A percentile compares a stretch with the other conserved stretches of the same genome.
Evolutionary conservation across 176 grass and related monocot genomes (phyloP).

Genomic region (Cenchrus americanus): DNA sequence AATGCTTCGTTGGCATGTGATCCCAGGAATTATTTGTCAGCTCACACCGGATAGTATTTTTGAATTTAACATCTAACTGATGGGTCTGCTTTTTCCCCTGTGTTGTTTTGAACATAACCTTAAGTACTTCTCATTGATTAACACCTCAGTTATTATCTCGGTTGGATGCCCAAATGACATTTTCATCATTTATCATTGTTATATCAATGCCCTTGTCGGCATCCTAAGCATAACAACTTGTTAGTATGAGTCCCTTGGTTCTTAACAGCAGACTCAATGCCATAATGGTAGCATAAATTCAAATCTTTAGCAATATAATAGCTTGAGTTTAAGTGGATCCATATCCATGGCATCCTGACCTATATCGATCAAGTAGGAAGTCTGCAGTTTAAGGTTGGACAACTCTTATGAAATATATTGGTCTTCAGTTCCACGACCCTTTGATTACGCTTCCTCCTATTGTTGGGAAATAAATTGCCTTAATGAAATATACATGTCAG

Average conservation of each 20-base stretch:
- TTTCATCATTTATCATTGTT: slow-evolving; percentile 12
- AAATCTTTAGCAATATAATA: neutral
- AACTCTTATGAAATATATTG: neutral
- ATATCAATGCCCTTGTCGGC: neutral
- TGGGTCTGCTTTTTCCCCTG: slow-evolving; percentile 11
- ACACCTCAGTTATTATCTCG: neutral
- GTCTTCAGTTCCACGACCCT: neutral
- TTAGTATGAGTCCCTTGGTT: neutral
- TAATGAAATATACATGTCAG: neutral
- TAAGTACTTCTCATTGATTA: slow-evolving; percentile 7
- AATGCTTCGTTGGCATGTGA: slow-evolving; percentile 14
- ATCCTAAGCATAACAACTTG: neutral
- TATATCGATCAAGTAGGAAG: neutral
- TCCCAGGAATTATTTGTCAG: slow-evolving; percentile 1
- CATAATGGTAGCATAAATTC: slow-evolving; percentile 1
- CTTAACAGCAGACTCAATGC: slow-evolving; percentile 19
- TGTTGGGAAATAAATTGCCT: neutral
- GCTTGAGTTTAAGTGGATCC: neutral
- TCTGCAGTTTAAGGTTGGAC: neutral
- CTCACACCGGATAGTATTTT: slow-evolving; percentile 9
- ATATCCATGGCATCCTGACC: slow-evolving; percentile 1
- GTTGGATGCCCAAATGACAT: neutral
- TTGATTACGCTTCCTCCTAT: neutral
- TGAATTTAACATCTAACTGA: slow-evolving; percentile 28
- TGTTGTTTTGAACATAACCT: slow-evolving; percentile 29